Conservation (phyloP, 2,329 filamentous ascomycete species). For the Talaromyces sp. region DNA sequence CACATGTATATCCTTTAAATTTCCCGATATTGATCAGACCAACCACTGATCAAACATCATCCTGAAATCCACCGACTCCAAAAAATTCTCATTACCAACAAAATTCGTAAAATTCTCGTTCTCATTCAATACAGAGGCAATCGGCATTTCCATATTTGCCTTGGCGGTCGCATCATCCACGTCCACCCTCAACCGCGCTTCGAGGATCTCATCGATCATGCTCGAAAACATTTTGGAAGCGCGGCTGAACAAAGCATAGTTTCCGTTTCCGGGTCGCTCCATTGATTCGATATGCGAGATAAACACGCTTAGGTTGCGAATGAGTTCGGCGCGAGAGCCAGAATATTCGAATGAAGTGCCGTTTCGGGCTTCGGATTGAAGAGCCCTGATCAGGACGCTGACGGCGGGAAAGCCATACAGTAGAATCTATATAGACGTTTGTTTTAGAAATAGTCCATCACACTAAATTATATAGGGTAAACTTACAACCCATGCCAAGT, state of each 20-base stretch:
- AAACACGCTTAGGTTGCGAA: conserved; percentile 4
- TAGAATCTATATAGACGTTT: not conserved
- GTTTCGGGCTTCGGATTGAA: not conserved
- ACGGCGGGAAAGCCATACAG: conserved; percentile 4
- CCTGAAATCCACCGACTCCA: conserved; percentile 1
- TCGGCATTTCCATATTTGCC: not conserved
- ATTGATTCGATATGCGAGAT: not conserved
- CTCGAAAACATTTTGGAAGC: not conserved
- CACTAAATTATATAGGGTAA: not conserved
- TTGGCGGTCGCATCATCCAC: not conserved
- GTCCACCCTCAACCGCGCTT: not conserved
- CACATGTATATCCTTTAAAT: too few species aligned
- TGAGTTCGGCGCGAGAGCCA: not conserved
- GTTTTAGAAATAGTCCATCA: too few species aligned
- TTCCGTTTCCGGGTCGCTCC: not conserved
- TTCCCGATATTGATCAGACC: too few species aligned
- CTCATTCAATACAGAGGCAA: not conserved
- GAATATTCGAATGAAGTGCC: not conserved
- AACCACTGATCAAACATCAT: conserved; percentile 9
- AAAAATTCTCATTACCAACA: not conserved
- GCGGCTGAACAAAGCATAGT: conserved; percentile 1
- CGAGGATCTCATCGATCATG: conserved; percentile 2
- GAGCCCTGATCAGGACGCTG: not conserved
- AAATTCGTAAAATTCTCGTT: not conserved
- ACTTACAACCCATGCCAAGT: not conserved